These are phyloP conservation scores for Hsuehochloa calcarea DNA, from an alignment of 176 grass and related monocot species.

Conservation along the genomic window DNA sequence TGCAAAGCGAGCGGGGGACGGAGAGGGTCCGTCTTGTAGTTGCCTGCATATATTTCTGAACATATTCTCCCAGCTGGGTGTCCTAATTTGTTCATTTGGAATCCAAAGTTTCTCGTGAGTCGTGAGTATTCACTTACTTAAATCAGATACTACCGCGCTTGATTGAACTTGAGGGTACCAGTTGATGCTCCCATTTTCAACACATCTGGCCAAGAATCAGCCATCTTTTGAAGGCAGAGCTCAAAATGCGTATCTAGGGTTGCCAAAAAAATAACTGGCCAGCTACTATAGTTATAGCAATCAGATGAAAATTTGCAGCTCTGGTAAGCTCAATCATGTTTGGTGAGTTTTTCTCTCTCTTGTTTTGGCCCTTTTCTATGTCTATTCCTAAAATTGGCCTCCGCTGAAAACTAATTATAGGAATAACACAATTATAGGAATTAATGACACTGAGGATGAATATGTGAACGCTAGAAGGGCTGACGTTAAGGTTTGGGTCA, in stretches of 20 bases:
- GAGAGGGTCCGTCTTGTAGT: no score
- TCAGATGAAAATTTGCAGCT: background rate
- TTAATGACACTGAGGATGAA: no score
- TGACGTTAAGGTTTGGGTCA: no score
- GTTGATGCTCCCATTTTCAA: background rate
- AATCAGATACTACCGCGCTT: background rate
- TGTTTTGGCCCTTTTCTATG: no score
- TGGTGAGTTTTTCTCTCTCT: background rate
- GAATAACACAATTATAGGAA: no score
- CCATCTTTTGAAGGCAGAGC: background rate
- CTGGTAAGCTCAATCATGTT: background rate
- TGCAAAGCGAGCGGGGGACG: no score
- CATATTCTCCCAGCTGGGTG: background rate
- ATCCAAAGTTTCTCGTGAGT: background rate
- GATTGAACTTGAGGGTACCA: background rate
- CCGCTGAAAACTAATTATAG: no score
- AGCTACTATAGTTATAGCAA: background rate
- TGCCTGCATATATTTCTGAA: background rate
- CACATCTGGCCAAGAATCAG: background rate
- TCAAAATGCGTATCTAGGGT: background rate
- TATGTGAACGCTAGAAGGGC: no score
- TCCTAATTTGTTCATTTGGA: background rate
- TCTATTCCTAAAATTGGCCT: no score
- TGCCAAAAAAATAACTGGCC: background rate
- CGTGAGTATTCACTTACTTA: background rate